Base-by-base conservation (phyloP, 2,329 filamentous ascomycete species). In the Chrysosporium keratinophilum region DNA sequence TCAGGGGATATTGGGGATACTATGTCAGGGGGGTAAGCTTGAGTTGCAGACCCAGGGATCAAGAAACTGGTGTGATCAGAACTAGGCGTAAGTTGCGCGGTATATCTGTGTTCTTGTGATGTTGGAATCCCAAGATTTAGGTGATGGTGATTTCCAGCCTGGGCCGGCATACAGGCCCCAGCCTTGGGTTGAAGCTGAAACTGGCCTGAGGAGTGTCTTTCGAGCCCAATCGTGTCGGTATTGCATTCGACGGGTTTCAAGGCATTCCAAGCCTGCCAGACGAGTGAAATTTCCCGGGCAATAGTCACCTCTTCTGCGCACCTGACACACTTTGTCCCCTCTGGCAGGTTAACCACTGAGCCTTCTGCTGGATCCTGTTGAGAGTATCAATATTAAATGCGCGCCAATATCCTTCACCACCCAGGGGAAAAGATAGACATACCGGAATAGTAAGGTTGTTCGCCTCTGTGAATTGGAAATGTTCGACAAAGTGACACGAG, bases 181-280 rank as follows among this genome's bases (percentile, higher is more conserved):
- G 47, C 9, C 20, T 23, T 52, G 1, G 55, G 55, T 35, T 45
- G 40, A n/a, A 57, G 47, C 23, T 52, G 55, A 31, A 54, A 57
- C 33, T 53, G 55, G 19, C 52, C 45, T 5, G 67, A 63, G 9
- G 69, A 52, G 56, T 73, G 70, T 34, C 69, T 57, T 57, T 72
- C 69, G 6, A 70, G 63, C 49, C 67, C 68, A 44, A 71, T 65
- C 1, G 69, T 66, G 51, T 71, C 68, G 1, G 67, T 63, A 54
- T 70, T 67, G 2, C 65, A 62, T 40, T 70, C 65, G 15, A 72
- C 60, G 0, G 67, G 64, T 35, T 65, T 67, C 1, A 73, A 57
- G 5, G 67, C 57, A 37, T 69, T 69, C 68, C 69, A 73, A 4
- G 64, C 63, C 28, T 66, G 62, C 54, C 67, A 64, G 6, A 62